A percentile compares a stretch with the other conserved stretches of the same genome.
These are phyloP conservation scores for Xerocomus potaroensis DNA, from an alignment of 768 basidiomycete species.

Conservation along the genomic window DNA sequence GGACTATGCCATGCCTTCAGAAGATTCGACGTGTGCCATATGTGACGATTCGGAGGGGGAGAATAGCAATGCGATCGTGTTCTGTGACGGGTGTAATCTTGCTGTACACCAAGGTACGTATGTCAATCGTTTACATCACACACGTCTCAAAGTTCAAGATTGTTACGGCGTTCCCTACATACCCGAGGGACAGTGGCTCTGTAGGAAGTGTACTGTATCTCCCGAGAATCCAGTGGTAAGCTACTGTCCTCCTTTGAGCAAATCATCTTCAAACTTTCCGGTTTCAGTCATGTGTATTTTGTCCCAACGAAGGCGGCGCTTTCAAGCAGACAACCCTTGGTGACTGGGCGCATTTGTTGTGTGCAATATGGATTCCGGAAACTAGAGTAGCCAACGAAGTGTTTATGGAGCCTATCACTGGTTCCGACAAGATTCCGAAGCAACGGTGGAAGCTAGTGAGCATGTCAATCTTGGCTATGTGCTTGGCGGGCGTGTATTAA, in stretches of 20 bases:
- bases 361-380: slow-evolving; percentile 97
- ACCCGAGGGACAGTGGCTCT: slow-evolving; percentile 99
- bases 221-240: slow-evolving; percentile 94
- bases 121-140: not conserved
- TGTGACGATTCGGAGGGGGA: slow-evolving; percentile 99
- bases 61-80: slow-evolving; percentile 98
- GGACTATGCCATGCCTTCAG: slow-evolving; percentile 80
- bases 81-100: slow-evolving; percentile 97
- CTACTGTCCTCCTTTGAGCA: slow-evolving; percentile 3
- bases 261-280: not conserved
- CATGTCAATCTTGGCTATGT: slow-evolving; percentile 6
- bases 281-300: slow-evolving; percentile 82
- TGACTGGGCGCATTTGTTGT: slow-evolving; percentile 94
- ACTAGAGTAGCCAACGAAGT: slow-evolving; percentile 89
- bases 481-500: slow-evolving; percentile 3
- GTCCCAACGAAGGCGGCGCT: slow-evolving; percentile 95
- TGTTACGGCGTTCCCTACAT: slow-evolving; percentile 99
- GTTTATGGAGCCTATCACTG: slow-evolving; percentile 97
- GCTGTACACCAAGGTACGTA: slow-evolving; percentile 97
- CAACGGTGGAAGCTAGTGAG: slow-evolving; percentile 91
- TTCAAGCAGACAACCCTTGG: slow-evolving; percentile 95
- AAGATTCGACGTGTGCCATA: slow-evolving; percentile 94
- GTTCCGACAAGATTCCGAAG: slow-evolving; percentile 82
- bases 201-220: slow-evolving; percentile 96
- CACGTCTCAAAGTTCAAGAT: slow-evolving; percentile 48